Conservation (phyloP, 805 yeast species). For the Nakazawaea holstii region DNA sequence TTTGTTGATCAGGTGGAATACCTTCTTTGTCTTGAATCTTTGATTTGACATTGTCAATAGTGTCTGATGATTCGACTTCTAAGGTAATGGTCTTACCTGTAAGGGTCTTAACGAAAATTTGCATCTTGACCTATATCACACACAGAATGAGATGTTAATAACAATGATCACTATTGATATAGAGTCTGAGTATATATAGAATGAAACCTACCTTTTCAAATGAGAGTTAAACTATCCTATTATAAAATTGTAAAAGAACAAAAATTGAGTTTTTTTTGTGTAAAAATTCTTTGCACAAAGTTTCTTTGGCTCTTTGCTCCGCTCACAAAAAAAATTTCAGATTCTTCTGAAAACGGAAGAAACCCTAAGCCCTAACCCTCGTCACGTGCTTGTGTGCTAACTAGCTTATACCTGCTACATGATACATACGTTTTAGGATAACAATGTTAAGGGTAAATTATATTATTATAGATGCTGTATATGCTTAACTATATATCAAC, state of each 20-base stretch:
- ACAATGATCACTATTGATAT: background rate
- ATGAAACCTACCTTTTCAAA: slow-evolving; percentile 1
- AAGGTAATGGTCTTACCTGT: slow-evolving; percentile 95
- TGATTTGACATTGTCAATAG: slow-evolving; percentile 91
- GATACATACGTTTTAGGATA: too few species aligned
- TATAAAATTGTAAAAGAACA: background rate
- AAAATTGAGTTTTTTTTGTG: background rate
- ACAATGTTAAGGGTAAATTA: background rate
- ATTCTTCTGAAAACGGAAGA: too few species aligned
- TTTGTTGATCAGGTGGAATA: slow-evolving; percentile 95
- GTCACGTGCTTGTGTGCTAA: too few species aligned
- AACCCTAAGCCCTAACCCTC: background rate
- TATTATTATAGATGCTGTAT: too few species aligned
- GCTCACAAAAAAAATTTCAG: background rate
- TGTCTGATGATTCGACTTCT: slow-evolving; percentile 89
- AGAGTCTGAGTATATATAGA: background rate
- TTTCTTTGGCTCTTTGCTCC: background rate
- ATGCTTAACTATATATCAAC: background rate
- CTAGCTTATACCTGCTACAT: too few species aligned
- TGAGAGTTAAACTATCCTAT: slow-evolving; percentile 2
- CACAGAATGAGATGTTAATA: background rate
- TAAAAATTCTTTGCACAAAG: background rate
- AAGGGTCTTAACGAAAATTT: slow-evolving; percentile 98
- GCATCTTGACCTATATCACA: slow-evolving; percentile 44
- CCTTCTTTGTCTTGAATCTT: slow-evolving; percentile 97